Evolutionary conservation across 2,329 filamentous ascomycete genomes (phyloP).

Genomic region (Colletotrichum kahawae): DNA sequence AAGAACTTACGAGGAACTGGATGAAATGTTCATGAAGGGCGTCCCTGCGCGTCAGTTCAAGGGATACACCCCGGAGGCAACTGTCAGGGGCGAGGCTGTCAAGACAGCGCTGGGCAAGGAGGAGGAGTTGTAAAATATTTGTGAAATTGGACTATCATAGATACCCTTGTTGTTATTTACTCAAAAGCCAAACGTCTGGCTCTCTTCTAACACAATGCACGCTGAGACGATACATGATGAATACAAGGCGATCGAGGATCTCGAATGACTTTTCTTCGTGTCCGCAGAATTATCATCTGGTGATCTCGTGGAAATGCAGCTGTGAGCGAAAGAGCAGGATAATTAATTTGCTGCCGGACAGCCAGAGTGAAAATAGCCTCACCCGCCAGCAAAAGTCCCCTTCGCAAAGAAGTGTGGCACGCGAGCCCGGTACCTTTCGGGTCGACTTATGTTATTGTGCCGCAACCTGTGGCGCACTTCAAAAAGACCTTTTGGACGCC

Average conservation of each 20-base stretch:
- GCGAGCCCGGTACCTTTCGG: no score
- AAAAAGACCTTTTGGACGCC: background rate
- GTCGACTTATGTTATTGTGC: background rate
- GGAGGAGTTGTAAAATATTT: background rate
- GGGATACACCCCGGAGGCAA: constrained; percentile 21
- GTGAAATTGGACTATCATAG: background rate
- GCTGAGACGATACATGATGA: no score
- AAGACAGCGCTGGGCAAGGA: constrained; percentile 8
- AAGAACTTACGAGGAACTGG: constrained; percentile 30
- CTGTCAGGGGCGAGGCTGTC: constrained; percentile 1
- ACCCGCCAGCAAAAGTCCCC: background rate
- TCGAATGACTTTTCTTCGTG: no score
- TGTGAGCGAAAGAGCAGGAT: no score
- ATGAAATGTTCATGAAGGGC: constrained; percentile 30
- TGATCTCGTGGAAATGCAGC: no score
- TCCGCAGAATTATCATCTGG: no score
- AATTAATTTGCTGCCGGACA: background rate
- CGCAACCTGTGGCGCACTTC: background rate
- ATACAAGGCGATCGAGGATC: no score
- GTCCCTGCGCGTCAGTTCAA: constrained; percentile 30
- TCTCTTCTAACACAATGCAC: background rate
- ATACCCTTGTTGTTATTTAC: background rate
- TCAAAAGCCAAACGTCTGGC: background rate
- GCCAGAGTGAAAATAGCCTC: background rate
- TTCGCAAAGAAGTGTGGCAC: no score